A percentile compares a stretch with the other conserved stretches of the same genome.
phyloP scores from a whole-genome alignment of 495 filamentous ascomycete genomes.

The Terfezia claveryi region DNA sequence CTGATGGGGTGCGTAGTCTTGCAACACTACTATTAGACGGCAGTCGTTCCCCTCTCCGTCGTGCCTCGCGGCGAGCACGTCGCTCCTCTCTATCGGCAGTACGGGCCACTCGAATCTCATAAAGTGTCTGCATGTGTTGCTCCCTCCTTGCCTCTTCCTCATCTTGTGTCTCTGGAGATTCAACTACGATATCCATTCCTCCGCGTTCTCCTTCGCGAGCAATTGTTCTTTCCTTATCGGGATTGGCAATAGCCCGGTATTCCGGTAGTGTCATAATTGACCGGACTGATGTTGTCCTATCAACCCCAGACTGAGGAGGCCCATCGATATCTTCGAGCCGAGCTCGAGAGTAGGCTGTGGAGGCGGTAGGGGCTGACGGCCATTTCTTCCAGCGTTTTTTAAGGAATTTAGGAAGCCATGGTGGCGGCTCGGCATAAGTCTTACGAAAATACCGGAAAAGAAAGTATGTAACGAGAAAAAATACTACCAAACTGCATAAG shows the following conservation, averaged over 20 bases:
- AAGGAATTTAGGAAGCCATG: conserved; percentile 35
- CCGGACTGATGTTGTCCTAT: conserved; percentile 66
- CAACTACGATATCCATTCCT: conserved; percentile 79
- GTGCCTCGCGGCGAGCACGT: conserved; percentile 34
- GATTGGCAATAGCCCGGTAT: conserved; percentile 36
- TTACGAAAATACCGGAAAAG: conserved; percentile 28
- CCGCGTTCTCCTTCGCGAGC: conserved; percentile 77
- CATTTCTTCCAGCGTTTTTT: conserved; percentile 41
- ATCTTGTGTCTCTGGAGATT: conserved; percentile 46
- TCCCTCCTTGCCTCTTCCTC: conserved; percentile 69
- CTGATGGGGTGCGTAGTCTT: background rate
- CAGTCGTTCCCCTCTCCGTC: background rate
- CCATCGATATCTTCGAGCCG: conserved; percentile 9
- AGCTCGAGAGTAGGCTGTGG: conserved; percentile 4
- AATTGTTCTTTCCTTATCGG: conserved; percentile 61
- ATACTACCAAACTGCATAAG: too few species aligned
- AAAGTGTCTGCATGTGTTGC: conserved; percentile 77
- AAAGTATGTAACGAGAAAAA: conserved; percentile 25
- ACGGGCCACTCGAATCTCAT: conserved; percentile 65
- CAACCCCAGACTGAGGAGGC: conserved; percentile 23
- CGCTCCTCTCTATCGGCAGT: conserved; percentile 59
- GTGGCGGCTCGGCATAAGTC: conserved; percentile 25
- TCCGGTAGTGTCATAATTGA: conserved; percentile 80
- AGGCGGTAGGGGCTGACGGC: conserved; percentile 18
- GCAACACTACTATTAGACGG: background rate